Base-by-base conservation (phyloP, 2,329 filamentous ascomycete species). In the Fusarium goolgardi region DNA sequence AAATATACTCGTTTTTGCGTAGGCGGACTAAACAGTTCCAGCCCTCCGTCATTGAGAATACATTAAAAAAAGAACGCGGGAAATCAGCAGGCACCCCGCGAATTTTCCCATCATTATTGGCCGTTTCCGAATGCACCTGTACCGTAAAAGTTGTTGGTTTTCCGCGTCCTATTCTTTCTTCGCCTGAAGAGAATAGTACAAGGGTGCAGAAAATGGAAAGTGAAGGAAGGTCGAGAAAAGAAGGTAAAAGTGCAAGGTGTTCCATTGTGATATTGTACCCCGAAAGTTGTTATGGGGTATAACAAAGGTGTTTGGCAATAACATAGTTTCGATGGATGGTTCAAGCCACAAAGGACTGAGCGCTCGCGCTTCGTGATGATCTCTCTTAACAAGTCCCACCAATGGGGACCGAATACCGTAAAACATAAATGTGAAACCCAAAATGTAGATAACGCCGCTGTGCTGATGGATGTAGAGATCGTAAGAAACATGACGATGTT, bases 401-500 rank as follows among this genome's bases (percentile, higher is more conserved):
- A 35, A 35, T 58, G 23, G 59, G 55, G 65, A 59, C 60, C 31
- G 47, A 69, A 70, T 59, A 63, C 67, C 56, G 55, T 55, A 65
- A 72, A 72, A 67, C 67, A 71, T 49, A 65, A 71, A 62, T 65
- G 56, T 62, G 62, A 71, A 47, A 59, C 55, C 67, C 70, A 71
- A 70, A 65, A 65, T 67, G 58, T 71, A 65, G 63, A 64, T 71
- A 73, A 74, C 72, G 72, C 72, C 72, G 69, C 59, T 74, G 51
- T 74, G 69, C 68, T 68, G 69, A 70, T 74, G 72, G 69, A 74
- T 73, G 73, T 73, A 67, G 58, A 72, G 67, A 59, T 74, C 72
- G 71, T 74, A 63, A 74, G 57, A 65, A 71, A 72, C 72, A 70
- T 74, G 70, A 67, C 72, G 52, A 71, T 73, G 59, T 63, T 71